These are phyloP conservation scores for Trametes versicolor DNA, from an alignment of 1,284 basidiomycete species.

Conservation along the genomic window DNA sequence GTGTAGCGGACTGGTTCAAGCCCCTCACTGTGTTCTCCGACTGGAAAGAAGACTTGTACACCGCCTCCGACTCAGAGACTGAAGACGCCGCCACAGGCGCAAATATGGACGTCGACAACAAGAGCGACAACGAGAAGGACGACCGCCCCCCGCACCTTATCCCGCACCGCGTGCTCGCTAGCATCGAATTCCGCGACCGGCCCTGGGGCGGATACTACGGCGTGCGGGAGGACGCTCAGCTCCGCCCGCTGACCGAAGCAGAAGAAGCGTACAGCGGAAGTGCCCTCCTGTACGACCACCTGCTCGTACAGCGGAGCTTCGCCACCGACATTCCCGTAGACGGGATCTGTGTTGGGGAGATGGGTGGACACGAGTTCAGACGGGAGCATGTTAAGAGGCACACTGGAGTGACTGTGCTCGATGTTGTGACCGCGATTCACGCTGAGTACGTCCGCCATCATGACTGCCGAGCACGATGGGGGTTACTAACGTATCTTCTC, in stretches of 20 bases:
- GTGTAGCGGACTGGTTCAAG: background rate
- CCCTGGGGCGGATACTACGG: background rate
- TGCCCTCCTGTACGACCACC: background rate
- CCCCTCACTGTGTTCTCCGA: background rate
- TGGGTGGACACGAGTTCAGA: background rate
- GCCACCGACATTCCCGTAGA: constrained; percentile 2
- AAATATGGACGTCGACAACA: background rate
- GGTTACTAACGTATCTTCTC: background rate
- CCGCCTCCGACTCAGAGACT: background rate
- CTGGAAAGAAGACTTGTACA: background rate
- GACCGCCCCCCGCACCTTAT: background rate
- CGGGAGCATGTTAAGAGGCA: background rate
- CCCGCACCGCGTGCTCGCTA: background rate
- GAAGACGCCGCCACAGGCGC: background rate
- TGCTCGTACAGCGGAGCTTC: constrained; percentile 3
- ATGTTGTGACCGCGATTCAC: background rate
- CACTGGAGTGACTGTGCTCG: constrained; percentile 4
- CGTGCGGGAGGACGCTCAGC: background rate
- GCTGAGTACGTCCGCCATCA: background rate
- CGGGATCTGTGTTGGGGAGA: background rate
- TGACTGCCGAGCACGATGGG: background rate
- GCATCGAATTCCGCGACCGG: background rate
- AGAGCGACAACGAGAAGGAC: background rate
- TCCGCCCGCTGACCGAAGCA: constrained; percentile 43
- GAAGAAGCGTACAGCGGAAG: background rate